Base-by-base conservation (phyloP, 768 basidiomycete genomes). In the Pleurotus sapidus region DNA sequence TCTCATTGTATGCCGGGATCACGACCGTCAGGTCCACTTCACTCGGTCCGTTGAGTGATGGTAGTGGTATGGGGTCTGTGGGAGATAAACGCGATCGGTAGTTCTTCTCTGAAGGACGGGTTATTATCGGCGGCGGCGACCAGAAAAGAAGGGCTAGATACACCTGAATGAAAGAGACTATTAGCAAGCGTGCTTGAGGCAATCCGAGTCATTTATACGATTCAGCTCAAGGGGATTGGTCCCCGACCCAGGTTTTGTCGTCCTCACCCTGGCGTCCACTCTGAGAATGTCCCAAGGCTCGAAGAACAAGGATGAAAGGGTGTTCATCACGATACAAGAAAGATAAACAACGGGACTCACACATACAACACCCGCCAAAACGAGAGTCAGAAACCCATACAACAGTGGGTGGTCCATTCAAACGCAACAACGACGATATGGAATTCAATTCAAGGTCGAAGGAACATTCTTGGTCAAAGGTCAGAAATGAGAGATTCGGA, bases 251-350 rank as follows among this genome's bases (percentile, higher is more conserved):
- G 59, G 59, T 57, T 58, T 59, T 77, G 66, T 89, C 90, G 85
- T 88, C 90, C 63, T 80, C 70, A 79, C 74, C 74, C 67, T 75
- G 77, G 81, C 89, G 88, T 80, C 67, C 68, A 68, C 70, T 65
- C 60, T 63, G 50, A 59, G 64, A 64, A 73, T 61, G 72, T 78
- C 90, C 86, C 85, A 72, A 64, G 67, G 77, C 87, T 92, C 91
- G 77, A 88, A 92, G 90, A 92, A 93, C 90, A 93, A 93, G 90
- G 90, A 93, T 93, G 91, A 90, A 82, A 70, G 74, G 77, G 75
- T 71, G 63, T 74, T 83, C 87, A 89, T 90, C 89, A 72, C 65
- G 18, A 15, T 45, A 58, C 20, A 14, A 49, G 15, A 27, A 30
- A 23, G 42, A 25, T 12, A 42, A 23, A 9, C 27, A 24, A 15